Conservation (phyloP, 2,329 filamentous ascomycete genomes). For the Alternaria brassicicola region DNA sequence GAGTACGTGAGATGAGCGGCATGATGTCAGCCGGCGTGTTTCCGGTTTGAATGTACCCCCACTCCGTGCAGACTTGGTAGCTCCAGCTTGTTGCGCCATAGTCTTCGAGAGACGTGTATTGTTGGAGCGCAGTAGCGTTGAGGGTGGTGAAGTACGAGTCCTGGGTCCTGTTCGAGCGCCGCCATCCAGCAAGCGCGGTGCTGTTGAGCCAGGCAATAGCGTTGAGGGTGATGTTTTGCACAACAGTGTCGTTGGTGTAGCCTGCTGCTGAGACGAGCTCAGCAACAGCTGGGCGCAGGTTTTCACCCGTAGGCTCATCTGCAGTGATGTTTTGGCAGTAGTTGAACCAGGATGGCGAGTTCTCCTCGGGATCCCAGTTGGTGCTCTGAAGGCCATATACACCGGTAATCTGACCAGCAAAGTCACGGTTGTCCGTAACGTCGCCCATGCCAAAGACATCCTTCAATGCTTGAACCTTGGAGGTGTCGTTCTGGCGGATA, state of each 20-base stretch:
- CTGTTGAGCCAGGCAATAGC: slow-evolving; percentile 61
- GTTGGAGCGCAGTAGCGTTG: slow-evolving; percentile 48
- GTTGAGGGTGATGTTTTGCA: slow-evolving; percentile 62
- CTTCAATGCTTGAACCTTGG: slow-evolving; percentile 57
- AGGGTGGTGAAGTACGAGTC: slow-evolving; percentile 60
- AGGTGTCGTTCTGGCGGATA: slow-evolving; percentile 54
- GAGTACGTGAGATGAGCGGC: slow-evolving; percentile 73
- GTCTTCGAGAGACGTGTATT: slow-evolving; percentile 23
- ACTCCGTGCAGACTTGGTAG: slow-evolving; percentile 63
- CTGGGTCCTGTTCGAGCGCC: slow-evolving; percentile 45
- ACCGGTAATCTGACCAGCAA: slow-evolving; percentile 56
- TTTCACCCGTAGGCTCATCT: slow-evolving; percentile 39
- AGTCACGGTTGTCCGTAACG: slow-evolving; percentile 60
- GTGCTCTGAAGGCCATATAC: slow-evolving; percentile 60
- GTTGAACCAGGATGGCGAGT: slow-evolving; percentile 54
- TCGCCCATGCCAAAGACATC: slow-evolving; percentile 58
- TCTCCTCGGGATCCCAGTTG: slow-evolving; percentile 64
- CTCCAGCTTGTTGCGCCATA: slow-evolving; percentile 54
- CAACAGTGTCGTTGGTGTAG: slow-evolving; percentile 50
- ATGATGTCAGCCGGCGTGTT: slow-evolving; percentile 68
- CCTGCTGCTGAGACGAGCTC: slow-evolving; percentile 57
- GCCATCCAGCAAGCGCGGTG: slow-evolving; percentile 51
- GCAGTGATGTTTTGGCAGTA: slow-evolving; percentile 64
- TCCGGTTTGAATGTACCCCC: slow-evolving; percentile 80
- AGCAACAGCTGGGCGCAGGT: slow-evolving; percentile 49